Conservation (phyloP, 768 basidiomycete genomes). For the Suillus clintonianus region DNA sequence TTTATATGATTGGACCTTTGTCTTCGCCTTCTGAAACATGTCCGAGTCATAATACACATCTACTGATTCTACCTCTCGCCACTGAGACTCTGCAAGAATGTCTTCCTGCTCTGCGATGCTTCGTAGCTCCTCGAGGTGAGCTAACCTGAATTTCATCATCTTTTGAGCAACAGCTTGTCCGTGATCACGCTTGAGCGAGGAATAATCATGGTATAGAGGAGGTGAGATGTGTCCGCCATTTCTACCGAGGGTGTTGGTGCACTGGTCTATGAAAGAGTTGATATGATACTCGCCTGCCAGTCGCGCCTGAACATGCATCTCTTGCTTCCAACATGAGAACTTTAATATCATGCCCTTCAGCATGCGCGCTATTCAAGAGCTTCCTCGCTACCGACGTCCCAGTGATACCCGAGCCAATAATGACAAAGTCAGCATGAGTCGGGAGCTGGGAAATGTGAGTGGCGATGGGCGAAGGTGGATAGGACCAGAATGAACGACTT, state of each 20-base stretch:
- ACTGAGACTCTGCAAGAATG: constrained; percentile 54
- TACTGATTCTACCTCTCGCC: constrained; percentile 56
- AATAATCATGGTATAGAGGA: constrained; percentile 60
- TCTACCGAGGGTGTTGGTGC: constrained; percentile 31
- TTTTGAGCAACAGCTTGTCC: constrained; percentile 50
- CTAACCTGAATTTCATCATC: constrained; percentile 61
- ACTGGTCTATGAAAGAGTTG: neutral
- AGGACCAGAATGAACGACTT: constrained; percentile 64
- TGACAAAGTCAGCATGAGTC: constrained; percentile 59
- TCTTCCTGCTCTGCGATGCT: constrained; percentile 54
- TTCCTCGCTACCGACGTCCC: constrained; percentile 62
- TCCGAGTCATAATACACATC: constrained; percentile 54
- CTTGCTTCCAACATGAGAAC: constrained; percentile 83
- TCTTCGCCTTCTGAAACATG: constrained; percentile 44
- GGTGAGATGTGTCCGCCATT: constrained; percentile 75
- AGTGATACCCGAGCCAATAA: constrained; percentile 80
- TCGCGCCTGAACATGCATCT: constrained; percentile 74
- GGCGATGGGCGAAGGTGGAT: constrained; percentile 52
- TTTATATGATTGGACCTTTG: constrained; percentile 44
- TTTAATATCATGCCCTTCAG: constrained; percentile 30
- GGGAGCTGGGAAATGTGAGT: constrained; percentile 32
- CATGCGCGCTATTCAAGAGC: constrained; percentile 41
- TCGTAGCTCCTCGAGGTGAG: constrained; percentile 54
- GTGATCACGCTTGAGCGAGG: constrained; percentile 42
- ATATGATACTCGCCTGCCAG: constrained; percentile 54